Conservation (phyloP, 305 asterid genomes). For the Fraxinus xanthoxyloides region DNA sequence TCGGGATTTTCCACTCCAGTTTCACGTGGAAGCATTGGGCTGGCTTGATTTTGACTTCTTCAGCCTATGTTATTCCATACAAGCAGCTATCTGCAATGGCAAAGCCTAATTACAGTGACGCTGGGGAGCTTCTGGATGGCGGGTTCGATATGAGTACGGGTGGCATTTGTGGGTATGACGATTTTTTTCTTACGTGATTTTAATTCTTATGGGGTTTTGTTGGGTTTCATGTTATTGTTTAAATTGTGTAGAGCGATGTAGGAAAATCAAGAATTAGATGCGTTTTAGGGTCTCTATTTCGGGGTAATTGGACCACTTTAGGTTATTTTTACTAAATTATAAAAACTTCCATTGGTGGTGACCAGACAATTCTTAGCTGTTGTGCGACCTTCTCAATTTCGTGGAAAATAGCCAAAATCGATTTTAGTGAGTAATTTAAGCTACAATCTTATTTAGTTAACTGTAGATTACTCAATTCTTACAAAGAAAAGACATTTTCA, state of each 20-base stretch:
- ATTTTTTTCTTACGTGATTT: neutral
- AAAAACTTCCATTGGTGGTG: neutral
- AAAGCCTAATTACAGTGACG: constrained; percentile 55
- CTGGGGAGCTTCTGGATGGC: constrained; percentile 87
- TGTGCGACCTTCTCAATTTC: neutral
- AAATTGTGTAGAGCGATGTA: neutral
- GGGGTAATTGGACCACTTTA: neutral
- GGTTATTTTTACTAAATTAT: neutral
- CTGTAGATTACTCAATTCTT: neutral
- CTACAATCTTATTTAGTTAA: neutral
- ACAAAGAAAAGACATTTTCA: neutral
- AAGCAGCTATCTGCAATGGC: constrained; percentile 85
- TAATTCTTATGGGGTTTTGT: neutral
- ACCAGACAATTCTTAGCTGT: neutral
- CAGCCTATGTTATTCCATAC: constrained; percentile 73
- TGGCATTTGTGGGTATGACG: constrained; percentile 82
- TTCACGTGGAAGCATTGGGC: constrained; percentile 81
- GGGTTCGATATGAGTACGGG: constrained; percentile 93
- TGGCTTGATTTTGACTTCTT: constrained; percentile 68
- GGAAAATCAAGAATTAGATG: neutral
- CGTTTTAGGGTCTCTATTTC: neutral
- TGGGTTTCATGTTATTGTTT: constrained; percentile 1
- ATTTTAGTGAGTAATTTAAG: neutral
- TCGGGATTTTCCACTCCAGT: constrained; percentile 73
- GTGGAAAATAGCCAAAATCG: neutral